Evolutionary conservation across 345 rosid genomes (phyloP).

Genomic region (Limnanthes douglasii): DNA sequence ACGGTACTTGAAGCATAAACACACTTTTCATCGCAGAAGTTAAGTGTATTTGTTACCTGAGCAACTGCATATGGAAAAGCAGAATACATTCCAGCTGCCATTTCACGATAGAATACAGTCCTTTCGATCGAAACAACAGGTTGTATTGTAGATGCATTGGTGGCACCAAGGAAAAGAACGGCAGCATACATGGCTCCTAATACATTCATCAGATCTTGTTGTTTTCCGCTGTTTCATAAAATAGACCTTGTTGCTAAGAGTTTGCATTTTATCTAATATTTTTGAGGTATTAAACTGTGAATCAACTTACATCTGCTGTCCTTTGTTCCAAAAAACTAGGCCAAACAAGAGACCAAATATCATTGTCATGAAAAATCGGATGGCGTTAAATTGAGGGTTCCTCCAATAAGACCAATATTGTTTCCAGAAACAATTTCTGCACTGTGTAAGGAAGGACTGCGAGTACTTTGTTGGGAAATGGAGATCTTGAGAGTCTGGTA

Average conservation of each 20-base stretch:
- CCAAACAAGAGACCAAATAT: constrained; percentile 45
- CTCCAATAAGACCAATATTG: constrained; percentile 70
- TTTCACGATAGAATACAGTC: constrained; percentile 49
- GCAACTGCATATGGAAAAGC: constrained; percentile 67
- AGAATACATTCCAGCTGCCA: constrained; percentile 80
- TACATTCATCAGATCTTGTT: constrained; percentile 52
- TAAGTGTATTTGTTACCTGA: constrained; percentile 25
- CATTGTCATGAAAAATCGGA: constrained; percentile 52
- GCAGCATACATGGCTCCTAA: constrained; percentile 63
- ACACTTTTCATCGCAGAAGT: no score
- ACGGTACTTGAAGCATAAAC: no score
- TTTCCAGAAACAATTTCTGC: constrained; percentile 71
- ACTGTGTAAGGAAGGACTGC: constrained; percentile 42
- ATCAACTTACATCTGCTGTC: constrained; percentile 32
- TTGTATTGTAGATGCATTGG: constrained; percentile 30
- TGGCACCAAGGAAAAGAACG: constrained; percentile 32
- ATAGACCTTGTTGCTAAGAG: no score
- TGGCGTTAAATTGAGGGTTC: constrained; percentile 57
- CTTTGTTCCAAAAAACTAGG: constrained; percentile 62
- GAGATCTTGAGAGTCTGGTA: constrained; percentile 44
- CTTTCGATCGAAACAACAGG: constrained; percentile 40
- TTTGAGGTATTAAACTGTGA: no score
- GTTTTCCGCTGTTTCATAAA: constrained; percentile 27
- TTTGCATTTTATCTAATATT: no score
- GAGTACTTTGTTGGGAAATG: constrained; percentile 51